These are phyloP conservation scores for Aspergillus heteromorphus DNA, from an alignment of 495 filamentous ascomycete genomes.

Conservation along the genomic window DNA sequence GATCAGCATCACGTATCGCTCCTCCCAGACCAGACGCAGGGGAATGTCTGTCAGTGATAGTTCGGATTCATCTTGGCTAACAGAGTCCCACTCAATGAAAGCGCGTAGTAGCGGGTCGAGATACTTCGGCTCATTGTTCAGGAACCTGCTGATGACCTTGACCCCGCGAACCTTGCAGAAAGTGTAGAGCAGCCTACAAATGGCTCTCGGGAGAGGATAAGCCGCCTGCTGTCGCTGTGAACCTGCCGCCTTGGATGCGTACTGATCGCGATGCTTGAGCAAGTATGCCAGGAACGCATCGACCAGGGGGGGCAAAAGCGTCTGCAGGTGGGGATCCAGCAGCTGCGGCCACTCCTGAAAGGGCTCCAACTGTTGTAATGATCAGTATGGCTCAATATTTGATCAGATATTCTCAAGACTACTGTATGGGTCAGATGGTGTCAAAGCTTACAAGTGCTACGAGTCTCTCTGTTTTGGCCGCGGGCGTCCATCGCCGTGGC, in stretches of 20 bases:
- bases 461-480: conserved; percentile 37
- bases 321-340: conserved; percentile 79
- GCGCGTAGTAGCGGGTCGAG: conserved; percentile 72
- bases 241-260: conserved; percentile 25
- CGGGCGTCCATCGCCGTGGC: conserved; percentile 38
- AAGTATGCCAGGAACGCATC: conserved; percentile 69
- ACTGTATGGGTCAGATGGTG: neutral
- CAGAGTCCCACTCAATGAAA: conserved; percentile 49
- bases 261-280: conserved; percentile 32
- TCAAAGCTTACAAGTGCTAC: conserved; percentile 34
- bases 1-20: conserved; percentile 78
- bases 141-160: conserved; percentile 84
- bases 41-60: conserved; percentile 8
- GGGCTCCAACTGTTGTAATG: conserved; percentile 62
- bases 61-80: conserved; percentile 10
- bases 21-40: conserved; percentile 66
- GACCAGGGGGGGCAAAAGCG: conserved; percentile 66
- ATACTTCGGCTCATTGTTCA: conserved; percentile 80
- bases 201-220: conserved; percentile 60
- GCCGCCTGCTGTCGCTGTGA: conserved; percentile 28
- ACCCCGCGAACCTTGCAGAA: conserved; percentile 92
- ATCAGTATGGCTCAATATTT: neutral
- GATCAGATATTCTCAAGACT: neutral
- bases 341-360: conserved; percentile 97
- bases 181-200: conserved; percentile 76